phyloP scores from a whole-genome alignment of 352 stramenopile species.

The Sclerospora graminicola region DNA sequence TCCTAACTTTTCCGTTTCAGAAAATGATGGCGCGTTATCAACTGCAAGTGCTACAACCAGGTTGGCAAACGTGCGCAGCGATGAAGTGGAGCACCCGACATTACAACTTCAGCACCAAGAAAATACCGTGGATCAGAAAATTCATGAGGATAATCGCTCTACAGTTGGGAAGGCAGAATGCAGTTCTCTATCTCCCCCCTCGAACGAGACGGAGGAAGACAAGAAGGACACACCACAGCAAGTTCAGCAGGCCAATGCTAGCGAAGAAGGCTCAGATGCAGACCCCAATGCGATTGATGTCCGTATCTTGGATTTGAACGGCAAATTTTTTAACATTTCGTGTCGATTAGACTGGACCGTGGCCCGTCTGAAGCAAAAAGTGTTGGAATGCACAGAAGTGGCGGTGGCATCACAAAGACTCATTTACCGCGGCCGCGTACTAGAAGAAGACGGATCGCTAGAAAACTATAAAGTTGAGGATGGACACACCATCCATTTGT shows the following conservation, averaged over 20 bases:
- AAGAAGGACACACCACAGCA: conserved; percentile 6
- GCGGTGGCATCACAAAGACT: conserved; percentile 67
- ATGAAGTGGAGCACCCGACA: conserved; percentile 16
- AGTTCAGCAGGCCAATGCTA: neutral
- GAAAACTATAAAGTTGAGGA: conserved; percentile 85
- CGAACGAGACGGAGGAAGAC: conserved; percentile 9
- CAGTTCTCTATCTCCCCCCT: neutral
- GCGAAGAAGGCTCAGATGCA: conserved; percentile 2
- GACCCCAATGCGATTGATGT: conserved; percentile 40
- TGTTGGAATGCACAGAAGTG: conserved; percentile 67
- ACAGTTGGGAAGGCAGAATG: neutral
- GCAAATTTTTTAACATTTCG: conserved; percentile 74
- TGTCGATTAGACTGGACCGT: conserved; percentile 62
- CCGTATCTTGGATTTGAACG: conserved; percentile 76
- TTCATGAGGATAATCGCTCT: conserved; percentile 4
- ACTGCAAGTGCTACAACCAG: conserved; percentile 7
- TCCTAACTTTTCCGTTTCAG: neutral
- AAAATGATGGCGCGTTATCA: conserved; percentile 1
- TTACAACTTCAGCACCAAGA: conserved; percentile 20
- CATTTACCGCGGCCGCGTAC: conserved; percentile 86
- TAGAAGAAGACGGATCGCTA: conserved; percentile 71
- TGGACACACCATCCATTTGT: conserved; percentile 87
- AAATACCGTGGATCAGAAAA: conserved; percentile 3
- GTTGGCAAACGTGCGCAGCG: conserved; percentile 23
- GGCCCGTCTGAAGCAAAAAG: conserved; percentile 49